Evolutionary conservation across 2,329 filamentous ascomycete genomes (phyloP).

Genomic region (Ophiostoma triangulosporum): DNA sequence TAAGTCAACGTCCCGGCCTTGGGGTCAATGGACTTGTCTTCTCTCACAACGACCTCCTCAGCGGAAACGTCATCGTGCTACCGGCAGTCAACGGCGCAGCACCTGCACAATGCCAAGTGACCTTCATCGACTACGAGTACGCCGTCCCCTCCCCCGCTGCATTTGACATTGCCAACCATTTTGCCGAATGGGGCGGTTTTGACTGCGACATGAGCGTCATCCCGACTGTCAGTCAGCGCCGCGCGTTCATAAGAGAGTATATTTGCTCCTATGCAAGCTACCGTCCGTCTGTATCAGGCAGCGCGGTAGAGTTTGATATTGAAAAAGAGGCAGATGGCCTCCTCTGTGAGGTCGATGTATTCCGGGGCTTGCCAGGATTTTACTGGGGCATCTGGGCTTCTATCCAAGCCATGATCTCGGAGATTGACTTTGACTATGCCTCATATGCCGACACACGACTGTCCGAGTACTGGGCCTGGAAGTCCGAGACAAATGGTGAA

Average conservation of each 20-base stretch:
- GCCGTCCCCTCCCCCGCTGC: slow-evolving; percentile 85
- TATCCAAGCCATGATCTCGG: slow-evolving; percentile 86
- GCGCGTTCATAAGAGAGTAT: slow-evolving; percentile 74
- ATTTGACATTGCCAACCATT: slow-evolving; percentile 96
- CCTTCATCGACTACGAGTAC: slow-evolving; percentile 98
- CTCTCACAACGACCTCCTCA: slow-evolving; percentile 89
- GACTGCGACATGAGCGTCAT: slow-evolving; percentile 81
- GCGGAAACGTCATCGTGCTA: slow-evolving; percentile 86
- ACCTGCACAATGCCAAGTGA: slow-evolving; percentile 29
- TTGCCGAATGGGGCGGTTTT: slow-evolving; percentile 95
- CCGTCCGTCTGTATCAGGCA: slow-evolving; percentile 15
- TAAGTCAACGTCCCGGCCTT: slow-evolving; percentile 66
- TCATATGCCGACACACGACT: slow-evolving; percentile 76
- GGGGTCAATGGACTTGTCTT: slow-evolving; percentile 73
- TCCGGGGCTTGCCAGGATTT: slow-evolving; percentile 80
- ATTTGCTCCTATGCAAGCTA: slow-evolving; percentile 57
- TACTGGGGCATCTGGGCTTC: slow-evolving; percentile 89
- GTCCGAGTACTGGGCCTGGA: slow-evolving; percentile 89
- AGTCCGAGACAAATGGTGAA: slow-evolving; percentile 55
- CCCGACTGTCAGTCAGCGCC: slow-evolving; percentile 63
- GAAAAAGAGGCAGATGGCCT: slow-evolving; percentile 55
- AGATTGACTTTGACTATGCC: slow-evolving; percentile 95
- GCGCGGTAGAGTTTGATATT: slow-evolving; percentile 31
- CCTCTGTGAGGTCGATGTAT: slow-evolving; percentile 70
- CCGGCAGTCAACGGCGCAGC: not conserved